Evolutionary conservation across 768 basidiomycete genomes (phyloP), one percentile per base, ranked within the genome.

Genomic region (Cystofilobasidium capitatum): DNA sequence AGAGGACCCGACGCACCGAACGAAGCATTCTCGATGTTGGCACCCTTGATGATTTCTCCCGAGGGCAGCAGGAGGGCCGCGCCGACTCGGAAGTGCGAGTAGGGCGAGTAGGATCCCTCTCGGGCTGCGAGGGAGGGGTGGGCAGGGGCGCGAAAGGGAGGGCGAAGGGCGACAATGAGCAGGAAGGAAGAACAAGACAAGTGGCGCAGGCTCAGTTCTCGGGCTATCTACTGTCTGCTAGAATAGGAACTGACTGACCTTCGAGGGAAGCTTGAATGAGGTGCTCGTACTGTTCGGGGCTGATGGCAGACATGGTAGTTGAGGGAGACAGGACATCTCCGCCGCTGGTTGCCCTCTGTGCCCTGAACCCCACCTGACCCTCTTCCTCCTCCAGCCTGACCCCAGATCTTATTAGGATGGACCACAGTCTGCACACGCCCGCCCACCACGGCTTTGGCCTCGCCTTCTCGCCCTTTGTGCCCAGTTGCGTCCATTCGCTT

Each of bases 1-100:
- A 31, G 10, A 42, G 40, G 10, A 57, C 8, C 54, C 26, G 37
- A 60, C 59, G 40, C 10, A 40, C 39, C 37, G 17, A 42, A 60
- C 24, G 40, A 42, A 0, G 91, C 91, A 73, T 96, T 97, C 79
- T 99, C 96, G 69, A 98, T 82, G 75, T 96, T 97, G 36, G 88
- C 86, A 7, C 94, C 92, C 59, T 40, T 39, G 39, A 42, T 31
- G 20, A 39, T 42, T n/a, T 60, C 59, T 36, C 42, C 59, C 59
- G 59, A 60, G 59, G 59, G 29, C 59, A 40, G 59, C 12, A 60
- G 42, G 6, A 60, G 59, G 40, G 91, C 89, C 0, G 92, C 93
- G 0, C 94, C 94, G 20, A 97, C 94, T 10, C 73, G 71, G 75
- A 99, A 60, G 59, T 40, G 59, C 40, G 37, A 60, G 59, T 40